phyloP scores from a whole-genome alignment of 768 basidiomycete genomes.

The Agaricus subrufescens region DNA sequence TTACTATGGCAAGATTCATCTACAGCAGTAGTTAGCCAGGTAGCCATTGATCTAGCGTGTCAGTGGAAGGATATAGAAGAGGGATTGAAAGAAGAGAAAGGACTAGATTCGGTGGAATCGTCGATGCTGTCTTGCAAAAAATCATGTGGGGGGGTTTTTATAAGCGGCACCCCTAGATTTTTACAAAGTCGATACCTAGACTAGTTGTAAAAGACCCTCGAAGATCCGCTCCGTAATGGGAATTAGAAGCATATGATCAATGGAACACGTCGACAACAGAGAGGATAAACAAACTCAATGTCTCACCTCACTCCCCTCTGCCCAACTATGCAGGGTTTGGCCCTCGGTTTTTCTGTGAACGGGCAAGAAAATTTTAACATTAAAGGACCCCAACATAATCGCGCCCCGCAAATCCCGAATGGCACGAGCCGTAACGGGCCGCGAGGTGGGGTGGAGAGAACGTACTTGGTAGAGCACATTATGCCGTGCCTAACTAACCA shows the following conservation, averaged over 20 bases:
- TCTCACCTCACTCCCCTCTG: not conserved
- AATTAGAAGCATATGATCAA: not conserved
- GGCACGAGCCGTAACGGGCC: too few species aligned
- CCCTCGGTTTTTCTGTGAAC: not conserved
- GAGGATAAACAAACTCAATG: not conserved
- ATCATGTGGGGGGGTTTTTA: not conserved
- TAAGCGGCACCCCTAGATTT: not conserved
- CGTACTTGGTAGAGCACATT: too few species aligned
- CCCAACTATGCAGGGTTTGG: not conserved
- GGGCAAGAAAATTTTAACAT: not conserved
- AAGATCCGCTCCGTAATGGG: slow-evolving; percentile 7
- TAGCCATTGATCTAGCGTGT: not conserved
- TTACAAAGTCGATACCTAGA: not conserved
- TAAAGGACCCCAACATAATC: not conserved
- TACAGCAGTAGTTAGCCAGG: slow-evolving; percentile 6
- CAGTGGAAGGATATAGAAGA: not conserved
- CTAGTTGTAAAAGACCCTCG: not conserved
- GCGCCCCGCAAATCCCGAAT: too few species aligned
- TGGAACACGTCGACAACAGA: not conserved
- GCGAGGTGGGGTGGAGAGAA: too few species aligned
- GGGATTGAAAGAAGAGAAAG: not conserved
- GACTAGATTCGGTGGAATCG: not conserved
- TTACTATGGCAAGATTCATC: slow-evolving; percentile 29
- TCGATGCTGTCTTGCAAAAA: not conserved
- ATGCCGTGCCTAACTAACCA: too few species aligned